Evolutionary conservation across 352 stramenopile species (phyloP).

Genomic region (Thraustochytrium striatum): DNA sequence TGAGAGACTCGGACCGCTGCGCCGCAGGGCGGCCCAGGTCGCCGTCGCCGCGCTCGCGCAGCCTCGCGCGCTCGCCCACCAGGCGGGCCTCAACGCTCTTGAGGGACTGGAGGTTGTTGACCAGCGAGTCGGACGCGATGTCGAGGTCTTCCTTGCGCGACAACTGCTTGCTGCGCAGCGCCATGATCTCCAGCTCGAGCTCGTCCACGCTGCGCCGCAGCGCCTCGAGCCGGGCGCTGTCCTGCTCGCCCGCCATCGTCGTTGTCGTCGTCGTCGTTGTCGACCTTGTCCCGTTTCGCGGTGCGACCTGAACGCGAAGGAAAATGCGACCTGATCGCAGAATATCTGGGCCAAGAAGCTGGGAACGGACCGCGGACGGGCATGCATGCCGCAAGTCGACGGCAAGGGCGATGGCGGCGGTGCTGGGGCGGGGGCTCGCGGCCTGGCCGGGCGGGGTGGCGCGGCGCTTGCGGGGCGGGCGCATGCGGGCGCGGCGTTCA

Average conservation of each 20-base stretch:
- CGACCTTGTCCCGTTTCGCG: neutral
- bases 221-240: no score
- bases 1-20: neutral
- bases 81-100: neutral
- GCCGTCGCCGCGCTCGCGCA: neutral
- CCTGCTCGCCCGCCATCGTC: no score
- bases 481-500: no score
- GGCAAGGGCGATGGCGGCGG: no score
- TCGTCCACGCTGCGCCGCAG: neutral
- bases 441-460: no score
- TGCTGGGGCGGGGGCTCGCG: no score
- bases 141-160: neutral
- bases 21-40: neutral
- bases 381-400: no score
- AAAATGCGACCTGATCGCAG: no score
- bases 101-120: slow-evolving; percentile 7
- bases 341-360: no score
- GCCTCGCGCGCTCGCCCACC: neutral
- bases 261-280: no score
- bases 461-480: no score
- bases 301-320: neutral
- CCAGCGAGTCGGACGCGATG: neutral
- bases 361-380: no score
- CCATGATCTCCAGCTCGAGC: neutral
- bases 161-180: neutral